Evolutionary conservation across 2,329 filamentous ascomycete species (phyloP).

Genomic region (Alternaria ventricosa): DNA sequence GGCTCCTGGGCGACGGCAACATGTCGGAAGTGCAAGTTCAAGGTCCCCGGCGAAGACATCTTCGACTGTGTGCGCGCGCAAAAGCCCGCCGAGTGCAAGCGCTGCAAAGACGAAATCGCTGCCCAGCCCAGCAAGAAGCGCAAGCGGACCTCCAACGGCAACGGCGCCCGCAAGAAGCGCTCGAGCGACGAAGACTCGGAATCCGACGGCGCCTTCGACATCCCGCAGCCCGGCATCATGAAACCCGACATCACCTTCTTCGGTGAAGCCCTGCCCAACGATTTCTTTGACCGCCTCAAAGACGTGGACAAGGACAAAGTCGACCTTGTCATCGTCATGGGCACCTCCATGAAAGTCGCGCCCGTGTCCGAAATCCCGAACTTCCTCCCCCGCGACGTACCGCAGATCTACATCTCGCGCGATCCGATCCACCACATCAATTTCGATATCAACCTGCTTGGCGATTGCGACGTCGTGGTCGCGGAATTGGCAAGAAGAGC

Average conservation of each 20-base stretch:
- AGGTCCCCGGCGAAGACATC: slow-evolving; percentile 77
- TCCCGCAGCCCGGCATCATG: slow-evolving; percentile 79
- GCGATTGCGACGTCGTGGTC: slow-evolving; percentile 91
- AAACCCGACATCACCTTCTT: slow-evolving; percentile 99
- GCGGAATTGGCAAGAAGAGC: slow-evolving; percentile 82
- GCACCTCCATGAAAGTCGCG: slow-evolving; percentile 93
- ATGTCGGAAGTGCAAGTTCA: slow-evolving; percentile 80
- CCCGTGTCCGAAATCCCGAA: slow-evolving; percentile 92
- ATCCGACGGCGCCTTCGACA: slow-evolving; percentile 67
- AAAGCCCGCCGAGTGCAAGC: slow-evolving; percentile 76
- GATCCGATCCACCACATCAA: slow-evolving; percentile 86
- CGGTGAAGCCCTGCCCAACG: slow-evolving; percentile 84
- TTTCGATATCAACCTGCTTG: slow-evolving; percentile 96
- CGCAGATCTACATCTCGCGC: slow-evolving; percentile 88
- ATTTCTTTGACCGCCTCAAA: slow-evolving; percentile 82
- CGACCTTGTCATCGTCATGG: slow-evolving; percentile 94
- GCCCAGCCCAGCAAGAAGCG: slow-evolving; percentile 59
- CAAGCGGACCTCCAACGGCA: slow-evolving; percentile 59
- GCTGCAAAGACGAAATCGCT: slow-evolving; percentile 66
- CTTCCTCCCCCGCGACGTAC: slow-evolving; percentile 77
- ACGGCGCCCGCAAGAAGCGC: slow-evolving; percentile 49
- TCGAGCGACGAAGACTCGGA: slow-evolving; percentile 63
- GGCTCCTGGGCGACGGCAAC: slow-evolving; percentile 93
- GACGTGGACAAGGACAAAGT: slow-evolving; percentile 79
- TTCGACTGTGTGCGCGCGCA: slow-evolving; percentile 80